Conservation (phyloP, 345 rosid genomes). For the Acer negundo region DNA sequence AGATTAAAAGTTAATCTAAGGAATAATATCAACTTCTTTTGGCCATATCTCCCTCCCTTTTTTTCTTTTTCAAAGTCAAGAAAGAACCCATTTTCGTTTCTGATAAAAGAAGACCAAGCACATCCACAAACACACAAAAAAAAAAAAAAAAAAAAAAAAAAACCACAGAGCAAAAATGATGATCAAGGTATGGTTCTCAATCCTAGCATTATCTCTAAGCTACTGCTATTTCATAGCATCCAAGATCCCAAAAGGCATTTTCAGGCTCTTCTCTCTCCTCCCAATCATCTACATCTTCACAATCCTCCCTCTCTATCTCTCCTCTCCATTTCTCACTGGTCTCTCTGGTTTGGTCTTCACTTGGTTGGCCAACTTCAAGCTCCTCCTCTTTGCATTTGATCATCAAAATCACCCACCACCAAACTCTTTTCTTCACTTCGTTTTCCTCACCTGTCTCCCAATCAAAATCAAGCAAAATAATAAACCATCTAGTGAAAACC, state of each 20-base stretch:
- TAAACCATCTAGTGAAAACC: slow-evolving; percentile 10
- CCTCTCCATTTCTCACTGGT: slow-evolving; percentile 23
- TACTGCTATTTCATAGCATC: slow-evolving; percentile 40
- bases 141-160: background rate
- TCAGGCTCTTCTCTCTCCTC: slow-evolving; percentile 41
- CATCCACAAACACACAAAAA: background rate
- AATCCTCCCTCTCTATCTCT: slow-evolving; percentile 31
- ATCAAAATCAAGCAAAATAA: slow-evolving; percentile 34
- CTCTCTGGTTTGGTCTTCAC: slow-evolving; percentile 25
- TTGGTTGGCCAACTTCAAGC: slow-evolving; percentile 53
- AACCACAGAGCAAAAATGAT: background rate
- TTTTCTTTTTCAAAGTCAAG: no score
- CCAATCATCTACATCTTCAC: slow-evolving; percentile 38
- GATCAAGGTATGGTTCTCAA: slow-evolving; percentile 1
- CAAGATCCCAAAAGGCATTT: slow-evolving; percentile 26
- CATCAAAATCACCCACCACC: slow-evolving; percentile 4
- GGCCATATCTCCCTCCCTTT: no score
- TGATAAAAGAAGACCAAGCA: background rate
- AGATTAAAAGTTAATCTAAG: no score
- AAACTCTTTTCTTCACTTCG: slow-evolving; percentile 26
- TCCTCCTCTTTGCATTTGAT: slow-evolving; percentile 45
- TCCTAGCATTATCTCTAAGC: slow-evolving; percentile 24
- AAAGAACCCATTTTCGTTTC: no score
- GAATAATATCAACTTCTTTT: no score
- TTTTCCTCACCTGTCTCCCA: slow-evolving; percentile 40